Percentiles rank a stretch among this genome's conserved stretches.
Conservation (phyloP, 306 rosid genomes). For the Chamaecrista fasciculata region DNA sequence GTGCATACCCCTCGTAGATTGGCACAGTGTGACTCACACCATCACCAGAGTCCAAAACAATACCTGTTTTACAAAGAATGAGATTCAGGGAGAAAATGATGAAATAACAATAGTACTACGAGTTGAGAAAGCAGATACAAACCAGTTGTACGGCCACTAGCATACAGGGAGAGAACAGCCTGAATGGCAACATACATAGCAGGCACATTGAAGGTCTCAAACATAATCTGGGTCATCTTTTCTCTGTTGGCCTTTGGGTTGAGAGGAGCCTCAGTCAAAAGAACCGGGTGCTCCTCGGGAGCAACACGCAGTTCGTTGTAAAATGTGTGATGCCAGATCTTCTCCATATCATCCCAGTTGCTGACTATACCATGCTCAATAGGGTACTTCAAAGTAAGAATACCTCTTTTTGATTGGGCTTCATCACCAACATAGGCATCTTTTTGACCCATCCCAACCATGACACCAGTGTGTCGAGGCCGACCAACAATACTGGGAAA, state of each 20-base stretch:
- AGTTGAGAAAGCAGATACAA: constrained; percentile 12
- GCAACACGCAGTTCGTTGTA: constrained; percentile 85
- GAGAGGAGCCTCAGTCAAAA: constrained; percentile 81
- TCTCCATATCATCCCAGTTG: constrained; percentile 91
- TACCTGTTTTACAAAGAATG: constrained; percentile 47
- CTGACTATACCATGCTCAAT: constrained; percentile 85
- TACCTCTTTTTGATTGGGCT: constrained; percentile 86
- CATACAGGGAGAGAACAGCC: constrained; percentile 76
- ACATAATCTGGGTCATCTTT: constrained; percentile 85
- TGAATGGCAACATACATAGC: constrained; percentile 87
- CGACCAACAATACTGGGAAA: constrained; percentile 82
- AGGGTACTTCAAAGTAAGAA: constrained; percentile 78
- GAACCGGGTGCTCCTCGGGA: constrained; percentile 84
- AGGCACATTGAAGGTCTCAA: constrained; percentile 80
- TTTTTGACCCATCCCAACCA: constrained; percentile 90
- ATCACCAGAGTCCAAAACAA: constrained; percentile 82
- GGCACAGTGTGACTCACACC: constrained; percentile 90
- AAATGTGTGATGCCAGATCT: constrained; percentile 87
- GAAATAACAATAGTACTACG: not conserved
- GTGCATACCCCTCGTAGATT: constrained; percentile 82
- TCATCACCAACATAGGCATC: constrained; percentile 85
- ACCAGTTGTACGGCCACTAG: constrained; percentile 92
- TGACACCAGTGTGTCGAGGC: constrained; percentile 82
- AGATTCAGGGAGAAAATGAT: constrained; percentile 10
- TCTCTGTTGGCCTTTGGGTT: constrained; percentile 86